A percentile compares a stretch with the other conserved stretches of the same genome.
phyloP scores from a whole-genome alignment of 148 eudicot genomes.

The Euryodendron excelsum region DNA sequence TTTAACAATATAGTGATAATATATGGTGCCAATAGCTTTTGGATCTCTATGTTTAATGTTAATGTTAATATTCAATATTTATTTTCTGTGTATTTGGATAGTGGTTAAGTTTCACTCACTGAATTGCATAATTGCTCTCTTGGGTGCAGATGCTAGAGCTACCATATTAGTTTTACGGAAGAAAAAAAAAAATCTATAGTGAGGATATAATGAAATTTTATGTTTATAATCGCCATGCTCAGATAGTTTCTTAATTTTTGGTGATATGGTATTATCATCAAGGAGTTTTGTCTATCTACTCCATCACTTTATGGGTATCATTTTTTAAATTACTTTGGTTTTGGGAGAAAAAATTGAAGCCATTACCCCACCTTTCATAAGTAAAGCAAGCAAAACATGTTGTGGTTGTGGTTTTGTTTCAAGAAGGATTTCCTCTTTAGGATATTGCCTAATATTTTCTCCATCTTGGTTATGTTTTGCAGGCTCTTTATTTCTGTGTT shows the following conservation, averaged over 20 bases:
- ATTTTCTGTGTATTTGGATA: not conserved
- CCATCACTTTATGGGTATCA: not conserved
- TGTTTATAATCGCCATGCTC: not conserved
- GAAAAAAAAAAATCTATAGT: not conserved
- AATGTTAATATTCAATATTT: not conserved
- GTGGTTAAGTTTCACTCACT: not conserved
- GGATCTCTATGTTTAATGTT: not conserved
- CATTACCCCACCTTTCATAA: not conserved
- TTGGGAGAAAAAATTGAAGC: not conserved
- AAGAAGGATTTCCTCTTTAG: not conserved
- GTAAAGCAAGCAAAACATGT: not conserved
- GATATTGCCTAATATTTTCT: not conserved
- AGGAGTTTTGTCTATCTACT: not conserved
- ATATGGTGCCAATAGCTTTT: not conserved
- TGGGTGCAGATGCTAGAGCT: not conserved
- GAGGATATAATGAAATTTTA: not conserved
- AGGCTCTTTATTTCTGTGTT: slow-evolving; percentile 95
- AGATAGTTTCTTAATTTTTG: not conserved
- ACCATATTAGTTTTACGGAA: not conserved
- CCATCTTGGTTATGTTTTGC: slow-evolving; percentile 24
- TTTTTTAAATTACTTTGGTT: not conserved
- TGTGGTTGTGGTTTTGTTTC: not conserved
- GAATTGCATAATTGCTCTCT: not conserved
- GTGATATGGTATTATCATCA: not conserved
- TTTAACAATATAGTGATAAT: not conserved